Evolutionary conservation across 1,284 basidiomycete genomes (phyloP).

Genomic region (Ceratobasidium sp.): DNA sequence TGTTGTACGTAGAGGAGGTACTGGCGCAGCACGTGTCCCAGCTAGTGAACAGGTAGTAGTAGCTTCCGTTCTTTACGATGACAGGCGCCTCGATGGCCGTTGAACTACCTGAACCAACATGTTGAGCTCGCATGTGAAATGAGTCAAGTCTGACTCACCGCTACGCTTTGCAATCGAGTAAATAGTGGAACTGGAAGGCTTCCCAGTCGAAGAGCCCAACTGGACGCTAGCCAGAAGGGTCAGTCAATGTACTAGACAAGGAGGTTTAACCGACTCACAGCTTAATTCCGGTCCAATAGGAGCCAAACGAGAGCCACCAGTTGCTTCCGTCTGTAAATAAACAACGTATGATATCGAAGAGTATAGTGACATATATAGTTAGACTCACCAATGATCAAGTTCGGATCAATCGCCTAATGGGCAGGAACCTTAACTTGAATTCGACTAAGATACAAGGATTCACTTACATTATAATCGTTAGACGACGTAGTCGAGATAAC

Average conservation of each 20-base stretch:
- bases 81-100: conserved; percentile 46
- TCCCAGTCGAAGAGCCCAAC: conserved; percentile 53
- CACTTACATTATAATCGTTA: conserved; percentile 58
- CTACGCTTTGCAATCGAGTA: conserved; percentile 57
- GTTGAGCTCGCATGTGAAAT: background rate
- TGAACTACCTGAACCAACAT: background rate
- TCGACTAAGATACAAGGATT: background rate
- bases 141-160: conserved; percentile 36
- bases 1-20: conserved; percentile 62
- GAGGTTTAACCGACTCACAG: conserved; percentile 50
- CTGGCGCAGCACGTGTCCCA: conserved; percentile 65
- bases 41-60: conserved; percentile 63
- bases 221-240: background rate
- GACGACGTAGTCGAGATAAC: conserved; percentile 55
- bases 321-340: conserved; percentile 35
- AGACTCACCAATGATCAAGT: conserved; percentile 34
- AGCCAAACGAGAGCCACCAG: conserved; percentile 44
- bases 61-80: conserved; percentile 56
- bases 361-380: background rate
- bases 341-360: background rate
- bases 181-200: conserved; percentile 50
- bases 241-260: background rate
- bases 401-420: conserved; percentile 62
- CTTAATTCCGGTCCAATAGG: conserved; percentile 43
- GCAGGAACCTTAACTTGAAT: conserved; percentile 1